These are phyloP conservation scores for Trypanosoma cruzi DNA, from an alignment of 208 protist species.

Conservation along the genomic window DNA sequence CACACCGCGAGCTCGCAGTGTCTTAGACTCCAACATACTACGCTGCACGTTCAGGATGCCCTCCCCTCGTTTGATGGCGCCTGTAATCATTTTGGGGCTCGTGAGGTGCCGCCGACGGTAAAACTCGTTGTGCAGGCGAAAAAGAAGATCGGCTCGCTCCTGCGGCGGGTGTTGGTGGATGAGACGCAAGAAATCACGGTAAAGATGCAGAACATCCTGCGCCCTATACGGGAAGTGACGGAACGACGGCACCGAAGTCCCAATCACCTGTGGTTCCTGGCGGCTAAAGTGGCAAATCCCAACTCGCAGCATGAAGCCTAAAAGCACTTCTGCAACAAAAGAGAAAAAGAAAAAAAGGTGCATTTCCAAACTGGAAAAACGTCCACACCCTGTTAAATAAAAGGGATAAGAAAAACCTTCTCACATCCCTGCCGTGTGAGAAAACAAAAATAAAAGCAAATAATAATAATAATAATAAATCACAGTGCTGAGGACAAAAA, in stretches of 20 bases:
- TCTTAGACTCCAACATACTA: conserved; percentile 48
- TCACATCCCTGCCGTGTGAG: background rate
- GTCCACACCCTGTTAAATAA: background rate
- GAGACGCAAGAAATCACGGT: conserved; percentile 79
- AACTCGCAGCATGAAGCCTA: conserved; percentile 12
- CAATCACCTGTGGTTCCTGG: conserved; percentile 59
- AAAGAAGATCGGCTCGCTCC: conserved; percentile 69
- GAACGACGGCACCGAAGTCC: conserved; percentile 71
- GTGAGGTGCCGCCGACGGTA: conserved; percentile 61
- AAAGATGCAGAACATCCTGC: conserved; percentile 68
- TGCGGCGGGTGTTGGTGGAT: conserved; percentile 72
- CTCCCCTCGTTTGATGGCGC: conserved; percentile 64
- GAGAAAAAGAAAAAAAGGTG: conserved; percentile 13
- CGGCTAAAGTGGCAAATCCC: background rate
- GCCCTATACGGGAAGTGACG: conserved; percentile 71
- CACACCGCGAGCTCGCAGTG: conserved; percentile 30
- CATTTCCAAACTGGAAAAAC: background rate
- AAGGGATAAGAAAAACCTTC: background rate
- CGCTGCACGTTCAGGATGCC: conserved; percentile 71
- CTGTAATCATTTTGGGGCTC: conserved; percentile 61
- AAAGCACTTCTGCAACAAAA: conserved; percentile 27
- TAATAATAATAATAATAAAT: background rate
- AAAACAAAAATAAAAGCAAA: background rate
- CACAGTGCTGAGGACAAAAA: no score
- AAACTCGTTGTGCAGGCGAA: conserved; percentile 86